phyloP scores from a whole-genome alignment of 768 basidiomycete genomes.

The Paxillus involutus region DNA sequence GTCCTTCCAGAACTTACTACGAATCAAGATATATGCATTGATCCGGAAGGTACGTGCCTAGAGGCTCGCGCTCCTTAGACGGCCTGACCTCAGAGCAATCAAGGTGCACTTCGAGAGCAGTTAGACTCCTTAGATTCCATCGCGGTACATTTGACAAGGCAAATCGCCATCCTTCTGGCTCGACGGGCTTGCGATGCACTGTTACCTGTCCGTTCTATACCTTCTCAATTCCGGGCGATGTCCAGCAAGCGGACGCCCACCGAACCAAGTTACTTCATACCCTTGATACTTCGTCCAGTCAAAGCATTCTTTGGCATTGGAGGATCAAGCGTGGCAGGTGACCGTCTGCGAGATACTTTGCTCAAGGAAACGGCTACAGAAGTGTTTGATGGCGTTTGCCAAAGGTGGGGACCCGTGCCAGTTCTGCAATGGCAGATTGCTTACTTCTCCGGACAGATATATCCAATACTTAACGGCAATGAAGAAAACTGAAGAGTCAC shows the following conservation, averaged over 20 bases:
- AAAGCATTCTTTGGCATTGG: conserved; percentile 70
- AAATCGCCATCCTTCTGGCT: conserved; percentile 69
- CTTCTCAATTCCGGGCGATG: conserved; percentile 88
- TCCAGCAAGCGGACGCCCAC: conserved; percentile 67
- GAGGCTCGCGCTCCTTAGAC: neutral
- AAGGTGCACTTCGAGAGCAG: conserved; percentile 58
- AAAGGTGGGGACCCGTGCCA: conserved; percentile 43
- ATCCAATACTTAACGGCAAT: conserved; percentile 76
- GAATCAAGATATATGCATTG: conserved; percentile 30
- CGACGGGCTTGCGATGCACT: conserved; percentile 85
- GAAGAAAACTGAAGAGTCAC: conserved; percentile 90
- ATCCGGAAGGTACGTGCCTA: conserved; percentile 50
- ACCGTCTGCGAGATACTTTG: conserved; percentile 53
- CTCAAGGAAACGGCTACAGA: conserved; percentile 52
- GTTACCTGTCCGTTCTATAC: conserved; percentile 82
- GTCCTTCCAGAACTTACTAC: conserved; percentile 52
- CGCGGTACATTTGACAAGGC: conserved; percentile 58
- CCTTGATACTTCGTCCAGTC: conserved; percentile 77
- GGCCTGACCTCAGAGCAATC: neutral
- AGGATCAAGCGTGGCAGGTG: conserved; percentile 58
- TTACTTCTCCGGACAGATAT: conserved; percentile 50
- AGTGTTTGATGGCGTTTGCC: conserved; percentile 71
- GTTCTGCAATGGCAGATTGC: neutral
- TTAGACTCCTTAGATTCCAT: conserved; percentile 49
- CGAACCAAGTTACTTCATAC: conserved; percentile 86